These are phyloP conservation scores for Umbelopsis sp. DNA, from an alignment of 371 early-diverging fungal species.

Conservation along the genomic window DNA sequence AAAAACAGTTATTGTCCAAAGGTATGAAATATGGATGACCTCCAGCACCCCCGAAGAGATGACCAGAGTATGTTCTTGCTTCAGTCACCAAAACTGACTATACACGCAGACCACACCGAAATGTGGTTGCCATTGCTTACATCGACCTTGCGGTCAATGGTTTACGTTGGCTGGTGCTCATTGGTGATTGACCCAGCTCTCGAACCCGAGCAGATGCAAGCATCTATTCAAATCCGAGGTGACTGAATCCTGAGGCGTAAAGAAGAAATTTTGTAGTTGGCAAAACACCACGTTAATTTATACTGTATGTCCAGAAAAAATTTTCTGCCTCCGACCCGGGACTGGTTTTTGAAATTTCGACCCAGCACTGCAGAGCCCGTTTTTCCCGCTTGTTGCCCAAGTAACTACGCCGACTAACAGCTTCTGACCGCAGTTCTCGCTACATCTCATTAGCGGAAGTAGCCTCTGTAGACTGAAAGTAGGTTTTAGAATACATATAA, in stretches of 20 bases:
- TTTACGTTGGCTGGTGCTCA: slow-evolving; percentile 11
- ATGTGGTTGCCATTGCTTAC: slow-evolving; percentile 1
- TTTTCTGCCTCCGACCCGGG: neutral
- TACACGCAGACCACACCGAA: slow-evolving; percentile 15
- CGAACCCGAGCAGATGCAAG: slow-evolving; percentile 6
- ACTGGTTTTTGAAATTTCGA: neutral
- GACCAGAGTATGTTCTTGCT: slow-evolving; percentile 8
- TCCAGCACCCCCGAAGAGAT: slow-evolving; percentile 7
- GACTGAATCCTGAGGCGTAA: slow-evolving; percentile 18
- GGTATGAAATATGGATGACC: slow-evolving; percentile 19
- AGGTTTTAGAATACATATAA: no score
- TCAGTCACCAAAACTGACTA: slow-evolving; percentile 19
- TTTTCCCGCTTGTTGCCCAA: neutral
- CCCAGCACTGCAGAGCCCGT: neutral
- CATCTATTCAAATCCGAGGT: neutral
- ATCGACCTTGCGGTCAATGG: neutral
- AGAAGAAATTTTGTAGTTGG: neutral
- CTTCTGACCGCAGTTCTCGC: no score
- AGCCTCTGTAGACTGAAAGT: no score
- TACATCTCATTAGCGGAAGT: no score
- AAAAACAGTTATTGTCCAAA: slow-evolving; percentile 18
- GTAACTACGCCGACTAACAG: neutral
- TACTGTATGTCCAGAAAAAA: neutral
- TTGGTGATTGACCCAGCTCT: slow-evolving; percentile 17
- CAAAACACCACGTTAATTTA: neutral